Evolutionary conservation across 768 basidiomycete species (phyloP), one percentile per base, ranked within the genome.

Genomic region (Suillus fuscotomentosus): DNA sequence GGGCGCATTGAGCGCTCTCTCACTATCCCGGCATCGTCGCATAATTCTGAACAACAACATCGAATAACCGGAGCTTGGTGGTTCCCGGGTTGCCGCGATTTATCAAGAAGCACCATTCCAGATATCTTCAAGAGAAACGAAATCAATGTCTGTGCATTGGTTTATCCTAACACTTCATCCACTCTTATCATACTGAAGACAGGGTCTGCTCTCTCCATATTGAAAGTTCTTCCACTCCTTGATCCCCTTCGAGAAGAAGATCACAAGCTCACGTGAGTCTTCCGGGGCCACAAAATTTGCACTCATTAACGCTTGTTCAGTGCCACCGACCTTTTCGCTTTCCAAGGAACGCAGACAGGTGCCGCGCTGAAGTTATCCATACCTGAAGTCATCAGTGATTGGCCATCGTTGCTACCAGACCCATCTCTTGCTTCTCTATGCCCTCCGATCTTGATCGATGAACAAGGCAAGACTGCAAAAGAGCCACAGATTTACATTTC

Each of bases 281-380:
- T 67, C 22, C 43, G 51, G 3, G 39, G 24, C 41, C 22, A 61
- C 63, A 42, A n/a, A 62, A 56, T 54, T 41, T 41, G 54, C 63
- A 63, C 57, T 47, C 42, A 60, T 57, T 63, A 50, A 73, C 73
- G 42, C 71, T 51, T 27, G 41, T 62, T 64, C 74, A 94, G 92
- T 63, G 88, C 89, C 9, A 88, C 88, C 62, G 89, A 93, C 76
- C 76, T 94, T 47, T 94, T 94, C 73, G 88, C 90, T 47, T 92
- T 93, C 71, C 89, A 92, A 76, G 87, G 86, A 45, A 84, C 86
- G 11, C 85, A 87, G 62, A 85, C 83, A 15, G 84, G 81, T 53
- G 66, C 80, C 39, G 72, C 72, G 34, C 75, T 77, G 50, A 82
- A 82, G 68, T 74, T 80, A 27, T 74, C 78, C 7, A 72, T 84